A percentile compares a stretch with the other conserved stretches of the same genome.
Evolutionary conservation across 2,329 filamentous ascomycete species (phyloP).

Genomic region (Sclerotinia borealis): DNA sequence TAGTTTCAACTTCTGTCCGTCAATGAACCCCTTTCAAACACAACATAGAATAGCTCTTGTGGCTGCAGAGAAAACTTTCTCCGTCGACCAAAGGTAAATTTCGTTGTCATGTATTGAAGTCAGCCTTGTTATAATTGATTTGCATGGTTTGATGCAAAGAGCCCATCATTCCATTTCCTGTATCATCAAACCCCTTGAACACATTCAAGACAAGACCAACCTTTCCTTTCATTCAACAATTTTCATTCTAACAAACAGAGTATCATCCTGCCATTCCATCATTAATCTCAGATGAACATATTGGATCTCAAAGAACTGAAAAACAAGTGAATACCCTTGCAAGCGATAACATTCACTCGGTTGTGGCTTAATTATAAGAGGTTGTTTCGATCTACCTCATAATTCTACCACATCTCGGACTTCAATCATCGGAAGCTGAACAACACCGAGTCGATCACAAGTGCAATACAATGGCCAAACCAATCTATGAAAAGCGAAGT

Average conservation of each 20-base stretch:
- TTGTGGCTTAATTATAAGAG: not conserved
- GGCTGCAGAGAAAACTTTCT: too few relatives aligned
- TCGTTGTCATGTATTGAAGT: not conserved
- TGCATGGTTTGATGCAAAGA: not conserved
- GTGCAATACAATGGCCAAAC: slow-evolving; percentile 1
- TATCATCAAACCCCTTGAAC: not conserved
- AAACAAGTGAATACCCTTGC: not conserved
- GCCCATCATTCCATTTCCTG: not conserved
- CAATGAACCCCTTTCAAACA: not conserved
- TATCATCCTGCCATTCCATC: too few relatives aligned
- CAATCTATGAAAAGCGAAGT: slow-evolving; percentile 22
- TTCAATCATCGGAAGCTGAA: not conserved
- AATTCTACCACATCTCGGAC: not conserved
- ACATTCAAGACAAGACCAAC: not conserved
- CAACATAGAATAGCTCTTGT: too few relatives aligned
- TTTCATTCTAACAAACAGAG: too few relatives aligned
- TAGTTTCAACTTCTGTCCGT: not conserved
- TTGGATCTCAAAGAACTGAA: not conserved
- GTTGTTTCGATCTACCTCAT: not conserved
- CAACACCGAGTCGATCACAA: not conserved
- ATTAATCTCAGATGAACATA: not conserved
- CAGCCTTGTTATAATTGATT: not conserved
- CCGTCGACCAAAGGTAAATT: not conserved
- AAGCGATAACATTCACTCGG: not conserved
- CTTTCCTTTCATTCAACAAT: not conserved